phyloP scores from a whole-genome alignment of 108 stramenopile genomes.

The Nitzschia sp. region DNA sequence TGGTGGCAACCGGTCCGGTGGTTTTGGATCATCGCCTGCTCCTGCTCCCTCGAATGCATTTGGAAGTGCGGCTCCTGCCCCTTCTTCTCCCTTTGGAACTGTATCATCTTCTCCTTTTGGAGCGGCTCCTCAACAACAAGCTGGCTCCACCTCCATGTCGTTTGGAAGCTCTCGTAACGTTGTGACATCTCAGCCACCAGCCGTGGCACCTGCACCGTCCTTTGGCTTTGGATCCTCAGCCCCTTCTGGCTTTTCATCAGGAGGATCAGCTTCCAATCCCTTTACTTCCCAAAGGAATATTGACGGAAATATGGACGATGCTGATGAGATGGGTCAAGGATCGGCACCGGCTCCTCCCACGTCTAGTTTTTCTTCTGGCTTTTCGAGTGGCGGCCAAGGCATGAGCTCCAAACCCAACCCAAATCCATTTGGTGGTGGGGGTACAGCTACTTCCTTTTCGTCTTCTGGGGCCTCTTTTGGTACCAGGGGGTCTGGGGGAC shows the following conservation, averaged over 20 bases:
- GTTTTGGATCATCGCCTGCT: conserved; percentile 5
- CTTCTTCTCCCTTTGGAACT: background rate
- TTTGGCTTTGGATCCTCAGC: conserved; percentile 14
- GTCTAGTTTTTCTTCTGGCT: background rate
- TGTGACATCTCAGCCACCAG: background rate
- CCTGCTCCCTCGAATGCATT: background rate
- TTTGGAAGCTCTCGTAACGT: background rate
- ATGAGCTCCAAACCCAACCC: background rate
- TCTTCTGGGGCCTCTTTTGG: background rate
- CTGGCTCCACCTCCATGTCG: background rate
- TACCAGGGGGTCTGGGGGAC: background rate
- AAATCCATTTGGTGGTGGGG: conserved; percentile 22
- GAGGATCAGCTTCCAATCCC: too few species aligned
- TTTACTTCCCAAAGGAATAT: too few species aligned
- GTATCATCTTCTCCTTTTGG: background rate
- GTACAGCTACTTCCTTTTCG: conserved; percentile 7
- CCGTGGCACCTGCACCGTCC: background rate
- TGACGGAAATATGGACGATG: too few species aligned
- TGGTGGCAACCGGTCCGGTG: background rate
- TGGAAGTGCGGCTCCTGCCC: background rate
- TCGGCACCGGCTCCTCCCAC: background rate
- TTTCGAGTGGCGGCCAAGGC: background rate
- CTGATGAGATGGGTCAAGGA: background rate
- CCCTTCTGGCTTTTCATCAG: background rate
- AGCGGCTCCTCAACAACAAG: background rate